Evolutionary conservation across 768 basidiomycete genomes (phyloP).

Genomic region (Suillus plorans): DNA sequence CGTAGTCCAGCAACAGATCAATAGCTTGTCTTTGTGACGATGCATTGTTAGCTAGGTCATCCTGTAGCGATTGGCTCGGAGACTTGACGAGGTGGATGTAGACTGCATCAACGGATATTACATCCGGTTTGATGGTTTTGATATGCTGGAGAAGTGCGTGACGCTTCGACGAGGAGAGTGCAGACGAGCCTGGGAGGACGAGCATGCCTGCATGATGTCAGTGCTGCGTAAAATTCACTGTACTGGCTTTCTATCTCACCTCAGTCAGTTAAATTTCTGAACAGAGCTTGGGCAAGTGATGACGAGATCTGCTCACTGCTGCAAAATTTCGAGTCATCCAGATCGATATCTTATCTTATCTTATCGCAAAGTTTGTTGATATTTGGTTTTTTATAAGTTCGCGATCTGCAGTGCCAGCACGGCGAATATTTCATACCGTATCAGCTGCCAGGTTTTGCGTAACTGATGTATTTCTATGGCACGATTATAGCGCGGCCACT

Average conservation of each 20-base stretch:
- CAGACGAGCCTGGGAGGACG: conserved; percentile 73
- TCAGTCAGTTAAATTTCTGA: background rate
- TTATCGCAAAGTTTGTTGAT: background rate
- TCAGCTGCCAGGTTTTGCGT: background rate
- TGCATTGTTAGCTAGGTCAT: conserved; percentile 41
- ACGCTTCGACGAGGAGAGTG: conserved; percentile 69
- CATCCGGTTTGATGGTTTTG: conserved; percentile 46
- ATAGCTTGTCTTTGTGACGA: conserved; percentile 56
- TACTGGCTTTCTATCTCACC: background rate
- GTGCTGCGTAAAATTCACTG: background rate
- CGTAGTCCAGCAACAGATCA: conserved; percentile 77
- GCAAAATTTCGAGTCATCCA: background rate
- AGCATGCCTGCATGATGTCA: conserved; percentile 54
- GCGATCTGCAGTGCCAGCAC: background rate
- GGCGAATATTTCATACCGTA: background rate
- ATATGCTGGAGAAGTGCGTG: conserved; percentile 62
- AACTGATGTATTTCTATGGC: background rate
- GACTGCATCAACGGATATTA: conserved; percentile 76
- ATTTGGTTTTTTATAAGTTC: background rate
- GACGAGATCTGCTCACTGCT: background rate
- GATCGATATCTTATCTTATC: background rate
- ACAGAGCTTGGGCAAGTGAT: background rate
- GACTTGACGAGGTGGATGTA: conserved; percentile 86
- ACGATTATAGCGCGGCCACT: background rate
- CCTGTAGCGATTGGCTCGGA: conserved; percentile 42